phyloP scores from a whole-genome alignment of 495 filamentous ascomycete genomes.

The Neurospora intermedia region DNA sequence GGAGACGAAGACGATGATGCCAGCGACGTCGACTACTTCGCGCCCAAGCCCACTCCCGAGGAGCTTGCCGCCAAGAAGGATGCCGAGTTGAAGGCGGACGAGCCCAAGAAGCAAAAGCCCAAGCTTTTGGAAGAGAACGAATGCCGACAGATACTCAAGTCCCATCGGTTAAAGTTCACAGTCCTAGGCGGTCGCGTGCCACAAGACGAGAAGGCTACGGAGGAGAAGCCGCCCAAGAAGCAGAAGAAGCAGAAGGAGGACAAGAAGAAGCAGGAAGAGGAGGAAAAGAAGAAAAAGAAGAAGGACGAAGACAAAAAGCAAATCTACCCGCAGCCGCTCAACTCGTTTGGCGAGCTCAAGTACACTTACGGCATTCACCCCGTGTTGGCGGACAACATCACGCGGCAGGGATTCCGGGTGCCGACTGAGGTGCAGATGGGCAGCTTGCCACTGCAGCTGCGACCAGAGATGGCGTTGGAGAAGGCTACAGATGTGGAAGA shows the following conservation, averaged over 20 bases:
- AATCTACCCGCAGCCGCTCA: conserved; percentile 66
- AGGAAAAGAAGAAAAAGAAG: conserved; percentile 37
- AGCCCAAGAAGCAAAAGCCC: conserved; percentile 17
- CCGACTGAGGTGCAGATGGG: conserved; percentile 94
- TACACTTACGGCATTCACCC: conserved; percentile 57
- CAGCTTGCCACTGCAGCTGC: conserved; percentile 66
- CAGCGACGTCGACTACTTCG: conserved; percentile 41
- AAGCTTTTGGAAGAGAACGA: conserved; percentile 49
- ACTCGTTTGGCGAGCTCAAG: conserved; percentile 63
- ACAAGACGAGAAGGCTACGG: conserved; percentile 17
- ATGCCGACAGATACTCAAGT: conserved; percentile 60
- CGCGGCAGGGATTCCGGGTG: conserved; percentile 66
- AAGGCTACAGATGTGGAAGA: conserved; percentile 15
- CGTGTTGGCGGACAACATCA: conserved; percentile 67
- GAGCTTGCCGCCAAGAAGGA: conserved; percentile 5
- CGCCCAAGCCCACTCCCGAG: conserved; percentile 18
- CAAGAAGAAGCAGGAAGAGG: conserved; percentile 42
- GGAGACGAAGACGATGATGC: conserved; percentile 22
- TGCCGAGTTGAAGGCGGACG: conserved; percentile 4
- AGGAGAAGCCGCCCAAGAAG: conserved; percentile 25
- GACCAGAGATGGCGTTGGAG: conserved; percentile 32
- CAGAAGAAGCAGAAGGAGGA: conserved; percentile 39
- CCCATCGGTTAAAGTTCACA: conserved; percentile 81
- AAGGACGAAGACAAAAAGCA: conserved; percentile 42
- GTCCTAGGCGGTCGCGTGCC: conserved; percentile 39